Percentiles rank a stretch among this genome's conserved stretches.
Conservation (phyloP, 495 filamentous ascomycete genomes). For the Aspergillus haitiensis region DNA sequence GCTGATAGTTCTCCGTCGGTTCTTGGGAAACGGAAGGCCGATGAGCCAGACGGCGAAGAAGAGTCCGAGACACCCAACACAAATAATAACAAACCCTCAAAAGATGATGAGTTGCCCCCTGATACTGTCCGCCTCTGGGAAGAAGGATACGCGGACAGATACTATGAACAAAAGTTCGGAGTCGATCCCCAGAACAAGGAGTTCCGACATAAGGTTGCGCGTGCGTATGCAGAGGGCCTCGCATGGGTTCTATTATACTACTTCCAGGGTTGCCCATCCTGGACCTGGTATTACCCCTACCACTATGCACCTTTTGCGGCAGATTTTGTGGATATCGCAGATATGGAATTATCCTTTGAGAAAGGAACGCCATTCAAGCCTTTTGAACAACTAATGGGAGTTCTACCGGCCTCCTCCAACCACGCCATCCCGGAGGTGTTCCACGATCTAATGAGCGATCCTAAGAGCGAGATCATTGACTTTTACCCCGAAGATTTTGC, state of each 20-base stretch:
- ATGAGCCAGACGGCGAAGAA: conserved; percentile 62
- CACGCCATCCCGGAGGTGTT: conserved; percentile 87
- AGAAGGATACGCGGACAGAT: conserved; percentile 88
- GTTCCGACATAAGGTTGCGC: conserved; percentile 90
- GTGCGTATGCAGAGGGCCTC: conserved; percentile 92
- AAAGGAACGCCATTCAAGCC: conserved; percentile 86
- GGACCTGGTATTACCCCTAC: conserved; percentile 99
- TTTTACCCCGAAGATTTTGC: conserved; percentile 96
- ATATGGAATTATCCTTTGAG: conserved; percentile 78
- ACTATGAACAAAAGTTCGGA: conserved; percentile 97
- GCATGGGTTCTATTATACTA: conserved; percentile 98
- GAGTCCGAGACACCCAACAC: conserved; percentile 58
- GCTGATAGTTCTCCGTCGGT: conserved; percentile 42
- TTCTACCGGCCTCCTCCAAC: conserved; percentile 87
- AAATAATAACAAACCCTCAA: conserved; percentile 39
- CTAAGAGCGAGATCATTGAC: conserved; percentile 88
- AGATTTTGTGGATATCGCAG: conserved; percentile 82
- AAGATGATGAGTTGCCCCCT: conserved; percentile 60
- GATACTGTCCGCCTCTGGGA: conserved; percentile 95
- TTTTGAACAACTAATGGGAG: conserved; percentile 98
- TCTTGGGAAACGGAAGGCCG: conserved; percentile 62
- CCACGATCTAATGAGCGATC: conserved; percentile 81
- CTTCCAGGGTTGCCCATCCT: conserved; percentile 95
- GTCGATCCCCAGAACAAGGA: conserved; percentile 76
- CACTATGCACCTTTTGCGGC: conserved; percentile 98